phyloP scores from a whole-genome alignment of 1,139 yeast genomes.

The Lodderomyces orthopsilosis region DNA sequence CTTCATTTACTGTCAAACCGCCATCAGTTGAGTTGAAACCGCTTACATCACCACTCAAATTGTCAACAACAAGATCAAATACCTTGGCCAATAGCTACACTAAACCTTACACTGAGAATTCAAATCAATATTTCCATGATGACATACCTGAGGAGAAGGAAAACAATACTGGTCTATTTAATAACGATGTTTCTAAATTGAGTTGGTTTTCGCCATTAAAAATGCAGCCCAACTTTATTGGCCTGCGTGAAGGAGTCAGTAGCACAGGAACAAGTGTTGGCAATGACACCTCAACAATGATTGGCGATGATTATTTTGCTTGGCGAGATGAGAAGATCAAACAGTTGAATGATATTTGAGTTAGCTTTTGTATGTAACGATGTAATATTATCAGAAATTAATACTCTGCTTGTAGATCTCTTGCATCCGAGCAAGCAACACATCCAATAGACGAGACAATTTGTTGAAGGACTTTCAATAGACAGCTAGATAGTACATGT shows the following conservation, averaged over 20 bases:
- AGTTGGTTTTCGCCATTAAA: background rate
- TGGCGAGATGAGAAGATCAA: constrained; percentile 43
- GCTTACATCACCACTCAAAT: constrained; percentile 27
- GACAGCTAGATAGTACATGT: constrained; percentile 6
- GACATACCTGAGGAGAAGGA: constrained; percentile 14
- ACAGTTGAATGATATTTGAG: constrained; percentile 23
- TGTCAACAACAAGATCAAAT: constrained; percentile 4
- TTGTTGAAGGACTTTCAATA: too few species aligned
- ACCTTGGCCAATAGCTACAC: background rate
- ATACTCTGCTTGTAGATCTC: too few species aligned
- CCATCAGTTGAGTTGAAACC: constrained; percentile 26
- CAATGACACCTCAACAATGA: constrained; percentile 37
- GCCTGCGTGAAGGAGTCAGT: background rate
- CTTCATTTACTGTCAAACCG: constrained; percentile 13
- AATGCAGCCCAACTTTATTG: background rate
- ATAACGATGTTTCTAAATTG: background rate
- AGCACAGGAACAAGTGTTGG: constrained; percentile 1
- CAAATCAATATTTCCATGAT: background rate
- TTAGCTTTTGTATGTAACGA: background rate
- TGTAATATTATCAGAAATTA: too few species aligned
- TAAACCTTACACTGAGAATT: background rate
- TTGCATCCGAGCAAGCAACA: too few species aligned
- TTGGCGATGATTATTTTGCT: constrained; percentile 40
- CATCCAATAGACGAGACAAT: too few species aligned
- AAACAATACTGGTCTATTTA: constrained; percentile 12